These are phyloP conservation scores for Hymenoscyphus albidus DNA, from an alignment of 2,329 filamentous ascomycete genomes.

Conservation along the genomic window DNA sequence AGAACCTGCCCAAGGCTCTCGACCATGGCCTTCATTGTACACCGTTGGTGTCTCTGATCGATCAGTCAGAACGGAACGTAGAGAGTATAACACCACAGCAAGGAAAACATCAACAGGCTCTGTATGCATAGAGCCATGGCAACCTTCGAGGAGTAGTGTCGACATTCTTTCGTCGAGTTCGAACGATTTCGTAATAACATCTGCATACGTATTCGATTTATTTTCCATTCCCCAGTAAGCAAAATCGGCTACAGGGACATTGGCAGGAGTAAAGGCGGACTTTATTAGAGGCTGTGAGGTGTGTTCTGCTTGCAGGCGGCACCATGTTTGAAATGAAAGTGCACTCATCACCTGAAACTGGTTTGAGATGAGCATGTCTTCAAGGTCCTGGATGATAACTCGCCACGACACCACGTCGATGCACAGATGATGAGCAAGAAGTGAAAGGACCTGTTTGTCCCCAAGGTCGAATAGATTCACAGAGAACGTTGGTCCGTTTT, in stretches of 20 bases:
- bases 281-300: constrained; percentile 25
- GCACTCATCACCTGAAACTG: not conserved
- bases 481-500: constrained; percentile 18
- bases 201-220: constrained; percentile 35
- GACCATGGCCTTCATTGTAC: constrained; percentile 42
- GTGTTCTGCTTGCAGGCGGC: constrained; percentile 34
- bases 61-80: constrained; percentile 36
- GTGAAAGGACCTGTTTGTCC: constrained; percentile 35
- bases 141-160: constrained; percentile 25
- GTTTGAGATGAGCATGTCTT: constrained; percentile 24
- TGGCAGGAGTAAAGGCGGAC: constrained; percentile 29
- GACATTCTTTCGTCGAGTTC: constrained; percentile 40
- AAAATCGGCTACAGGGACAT: constrained; percentile 31
- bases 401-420: constrained; percentile 39
- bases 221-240: constrained; percentile 39
- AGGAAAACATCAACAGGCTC: constrained; percentile 40
- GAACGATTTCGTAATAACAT: constrained; percentile 34
- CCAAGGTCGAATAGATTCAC: constrained; percentile 16
- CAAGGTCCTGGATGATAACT: constrained; percentile 37
- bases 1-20: constrained; percentile 36
- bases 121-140: constrained; percentile 35
- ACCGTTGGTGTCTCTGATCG: constrained; percentile 32
- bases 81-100: constrained; percentile 36
- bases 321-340: constrained; percentile 40
- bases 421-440: constrained; percentile 23